Base-by-base conservation (phyloP, 139 green algal species). In the Spirogloea muscicola region DNA sequence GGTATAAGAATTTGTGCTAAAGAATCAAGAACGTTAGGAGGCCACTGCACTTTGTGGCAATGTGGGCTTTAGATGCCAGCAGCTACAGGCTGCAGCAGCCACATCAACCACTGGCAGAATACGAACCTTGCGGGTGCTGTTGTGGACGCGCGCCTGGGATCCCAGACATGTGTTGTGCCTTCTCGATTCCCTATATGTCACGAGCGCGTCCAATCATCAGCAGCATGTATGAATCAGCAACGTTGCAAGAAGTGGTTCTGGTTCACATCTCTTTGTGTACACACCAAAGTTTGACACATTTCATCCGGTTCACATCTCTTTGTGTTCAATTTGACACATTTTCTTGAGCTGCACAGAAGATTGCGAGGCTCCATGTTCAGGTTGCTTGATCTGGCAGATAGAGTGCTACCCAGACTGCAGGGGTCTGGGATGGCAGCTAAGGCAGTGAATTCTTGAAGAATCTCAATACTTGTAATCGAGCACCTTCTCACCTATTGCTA, bases 401-500 rank as follows among this genome's bases (percentile, higher is more conserved):
- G n/a, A n/a, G n/a, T n/a, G n/a, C n/a, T n/a, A n/a, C n/a, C n/a
- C n/a, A n/a, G n/a, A n/a, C n/a, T n/a, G n/a, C n/a, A n/a, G n/a
- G n/a, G n/a, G n/a, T n/a, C n/a, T n/a, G n/a, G n/a, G n/a, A n/a
- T n/a, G n/a, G n/a, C n/a, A n/a, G n/a, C n/a, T n/a, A n/a, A n/a
- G n/a, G n/a, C n/a, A n/a, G n/a, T n/a, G n/a, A n/a, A n/a, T n/a
- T n/a, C n/a, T n/a, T n/a, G n/a, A n/a, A n/a, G n/a, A n/a, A n/a
- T n/a, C n/a, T n/a, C n/a, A n/a, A n/a, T n/a, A n/a, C n/a, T n/a
- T n/a, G n/a, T n/a, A n/a, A n/a, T n/a, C n/a, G n/a, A n/a, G n/a
- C n/a, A n/a, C n/a, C n/a, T n/a, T n/a, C 10, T 73, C 49, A 74
- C 48, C 64, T 61, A 74, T 74, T 5, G 48, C n/a, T 5, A 74